Base-by-base conservation (phyloP, 352 stramenopile genomes). In the Pythium brassicae region DNA sequence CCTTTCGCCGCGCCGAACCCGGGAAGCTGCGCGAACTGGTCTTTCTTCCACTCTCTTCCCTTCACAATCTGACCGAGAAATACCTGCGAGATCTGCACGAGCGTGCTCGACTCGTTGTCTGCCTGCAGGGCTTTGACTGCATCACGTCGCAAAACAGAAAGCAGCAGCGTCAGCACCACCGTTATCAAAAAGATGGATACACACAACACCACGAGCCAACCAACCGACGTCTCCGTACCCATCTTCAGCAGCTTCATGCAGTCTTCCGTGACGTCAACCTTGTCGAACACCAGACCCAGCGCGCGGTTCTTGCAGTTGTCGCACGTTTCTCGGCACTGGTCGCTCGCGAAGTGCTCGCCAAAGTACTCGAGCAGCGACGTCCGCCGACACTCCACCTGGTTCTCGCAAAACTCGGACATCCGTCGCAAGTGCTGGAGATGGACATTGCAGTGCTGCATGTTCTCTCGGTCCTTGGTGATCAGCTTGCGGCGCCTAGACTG, bases 351-450 rank as follows among this genome's bases (percentile, higher is more conserved):
- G 59, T 95, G 83, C 48, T 95, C 86, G n/a, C 86, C 86, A 65
- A 95, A 95, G 60, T 94, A 95, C 63, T 93, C 86, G 10, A 95
- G 62, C 32, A 95, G 60, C 23, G 78, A 87, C 27, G 83, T 94
- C 50, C 86, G 76, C 10, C 86, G 75, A 52, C 86, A 95, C 61
- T 95, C 86, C 5, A 93, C 70, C 69, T 94, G 83, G 51, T 95
- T 95, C 55, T 95, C 86, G 55, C 86, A 95, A 59, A 94, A 95
- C 58, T 94, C 81, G 0, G 76, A 80, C 78, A 95, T 95, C 20
- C 86, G 79, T 25, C 82, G 76, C 32, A 95, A 71, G 50, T 95
- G 79, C 50, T 95, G 64, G 37, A 95, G 65, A 46, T 95, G 83
- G 0, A 95, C 86, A 45, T 92, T 93, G 2, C 71, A 66, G 56